Evolutionary conservation across 805 yeast genomes (phyloP), one percentile per base, ranked within the genome.

Genomic region (Pichia manshurica): DNA sequence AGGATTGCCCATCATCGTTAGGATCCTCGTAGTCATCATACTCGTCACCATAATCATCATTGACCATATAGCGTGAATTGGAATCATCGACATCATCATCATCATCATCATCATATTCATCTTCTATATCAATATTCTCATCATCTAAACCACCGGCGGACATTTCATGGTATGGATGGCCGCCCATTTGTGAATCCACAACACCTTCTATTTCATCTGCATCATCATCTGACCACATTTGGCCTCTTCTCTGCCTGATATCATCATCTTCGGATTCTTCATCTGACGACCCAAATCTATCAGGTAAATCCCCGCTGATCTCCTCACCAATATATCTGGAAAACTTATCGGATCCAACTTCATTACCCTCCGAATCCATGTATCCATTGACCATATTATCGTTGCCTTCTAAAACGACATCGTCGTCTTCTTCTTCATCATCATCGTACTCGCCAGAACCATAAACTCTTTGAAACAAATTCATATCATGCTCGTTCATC

Each of bases 11-110:
- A 58, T 84, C 91, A 61, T 85, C 91, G 58, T 84, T 83, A 1
- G 91, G 90, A 59, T 84, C 90, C 56, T 78, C 79, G 57, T 84
- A 83, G 51, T 82, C 89, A 50, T 84, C 88, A 13, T 77, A 85
- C 23, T 49, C 52, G 16, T 51, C 48, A 39, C 39, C 49, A 40
- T 47, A 32, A 22, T 42, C 44, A 33, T 46, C 38, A 31, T 20
- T 28, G 29, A 21, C 23, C 16, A 36, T 39, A 17, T 44, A 44
- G 17, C 33, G 41, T 19, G 16, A 21, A 21, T 37, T 21, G 7
- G 9, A 12, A 9, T 37, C 40, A 21, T 20, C 23, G 58, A 81
- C 87, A 55, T 81, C 71, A 17, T 45, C 53, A 21, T 49, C 51
- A 12, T 50, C 56, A 12, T 45, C 59, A 42, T 48, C 51, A 22